Conservation (phyloP, 768 basidiomycete genomes). For the Boletellus sp. region DNA sequence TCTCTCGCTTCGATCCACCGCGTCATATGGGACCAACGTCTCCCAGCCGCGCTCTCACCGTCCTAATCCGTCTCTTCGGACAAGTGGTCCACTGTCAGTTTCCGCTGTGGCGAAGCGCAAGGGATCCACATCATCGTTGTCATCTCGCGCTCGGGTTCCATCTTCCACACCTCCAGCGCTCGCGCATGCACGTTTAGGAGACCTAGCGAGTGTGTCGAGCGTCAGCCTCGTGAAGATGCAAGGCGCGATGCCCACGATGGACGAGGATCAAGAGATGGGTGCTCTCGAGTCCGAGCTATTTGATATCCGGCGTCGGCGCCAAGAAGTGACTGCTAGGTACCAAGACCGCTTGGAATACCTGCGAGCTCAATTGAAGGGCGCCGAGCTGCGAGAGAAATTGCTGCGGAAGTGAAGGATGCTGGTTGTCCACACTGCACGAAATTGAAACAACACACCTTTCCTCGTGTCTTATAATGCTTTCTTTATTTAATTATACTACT, state of each 20-base stretch:
- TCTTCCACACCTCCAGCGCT: conserved; percentile 34
- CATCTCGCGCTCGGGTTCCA: conserved; percentile 40
- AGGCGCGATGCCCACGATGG: conserved; percentile 19
- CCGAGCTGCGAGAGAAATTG: conserved; percentile 79
- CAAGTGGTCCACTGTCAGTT: conserved; percentile 26
- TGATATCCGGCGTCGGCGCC: conserved; percentile 65
- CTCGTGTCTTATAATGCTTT: conserved; percentile 16
- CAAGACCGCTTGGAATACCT: conserved; percentile 75
- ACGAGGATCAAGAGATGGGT: conserved; percentile 36
- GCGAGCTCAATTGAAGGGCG: conserved; percentile 77
- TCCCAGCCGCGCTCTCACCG: conserved; percentile 47
- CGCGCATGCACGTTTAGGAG: conserved; percentile 28
- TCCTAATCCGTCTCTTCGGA: conserved; percentile 36
- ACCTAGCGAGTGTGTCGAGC: conserved; percentile 39
- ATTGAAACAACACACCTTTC: conserved; percentile 3
- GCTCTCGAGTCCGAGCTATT: conserved; percentile 56
- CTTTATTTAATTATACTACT: conserved; percentile 9
- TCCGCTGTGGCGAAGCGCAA: conserved; percentile 44
- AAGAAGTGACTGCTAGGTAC: conserved; percentile 70
- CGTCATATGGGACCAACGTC: conserved; percentile 46
- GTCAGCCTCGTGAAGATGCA: conserved; percentile 50
- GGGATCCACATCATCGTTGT: conserved; percentile 58
- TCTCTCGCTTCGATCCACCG: conserved; percentile 50
- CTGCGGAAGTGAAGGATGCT: conserved; percentile 47
- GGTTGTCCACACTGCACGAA: conserved; percentile 1